phyloP scores from a whole-genome alignment of 495 filamentous ascomycete genomes.

The Penicillium coffeae region DNA sequence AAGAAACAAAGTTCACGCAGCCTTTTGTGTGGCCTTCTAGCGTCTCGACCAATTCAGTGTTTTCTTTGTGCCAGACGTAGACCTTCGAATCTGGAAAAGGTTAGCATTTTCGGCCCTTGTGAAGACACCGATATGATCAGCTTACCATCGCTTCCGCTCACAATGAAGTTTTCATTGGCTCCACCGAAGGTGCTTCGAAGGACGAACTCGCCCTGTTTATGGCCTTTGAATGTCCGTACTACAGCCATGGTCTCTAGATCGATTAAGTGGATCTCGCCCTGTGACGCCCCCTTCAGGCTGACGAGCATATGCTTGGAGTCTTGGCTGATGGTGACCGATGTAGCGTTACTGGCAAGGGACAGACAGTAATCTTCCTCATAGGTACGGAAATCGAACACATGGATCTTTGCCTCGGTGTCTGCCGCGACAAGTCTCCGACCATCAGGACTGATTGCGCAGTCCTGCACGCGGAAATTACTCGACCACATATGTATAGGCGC shows the following conservation, averaged over 20 bases:
- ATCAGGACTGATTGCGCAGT: conserved; percentile 76
- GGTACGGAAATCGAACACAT: conserved; percentile 77
- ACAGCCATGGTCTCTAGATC: conserved; percentile 70
- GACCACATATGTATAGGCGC: conserved; percentile 61
- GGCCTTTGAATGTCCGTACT: conserved; percentile 69
- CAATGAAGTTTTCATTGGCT: conserved; percentile 83
- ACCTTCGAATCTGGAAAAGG: conserved; percentile 61
- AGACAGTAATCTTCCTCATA: conserved; percentile 71
- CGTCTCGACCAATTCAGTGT: conserved; percentile 67
- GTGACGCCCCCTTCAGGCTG: conserved; percentile 52
- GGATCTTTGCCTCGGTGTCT: conserved; percentile 62
- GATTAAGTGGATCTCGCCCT: conserved; percentile 70
- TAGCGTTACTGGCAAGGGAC: conserved; percentile 60
- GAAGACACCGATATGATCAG: not conserved
- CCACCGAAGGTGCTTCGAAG: conserved; percentile 85
- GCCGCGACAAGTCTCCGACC: conserved; percentile 75
- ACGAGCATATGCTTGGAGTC: conserved; percentile 80
- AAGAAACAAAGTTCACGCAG: conserved; percentile 85
- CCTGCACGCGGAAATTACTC: conserved; percentile 72
- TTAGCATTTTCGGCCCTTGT: conserved; percentile 12
- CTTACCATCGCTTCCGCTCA: conserved; percentile 87
- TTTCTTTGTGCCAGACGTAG: conserved; percentile 88
- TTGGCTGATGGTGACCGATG: conserved; percentile 73
- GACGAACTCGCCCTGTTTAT: conserved; percentile 65
- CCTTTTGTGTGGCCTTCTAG: conserved; percentile 70